Evolutionary conservation across 306 rosid species (phyloP), one percentile per base, ranked within the genome.

Genomic region (Quercus dentata): DNA sequence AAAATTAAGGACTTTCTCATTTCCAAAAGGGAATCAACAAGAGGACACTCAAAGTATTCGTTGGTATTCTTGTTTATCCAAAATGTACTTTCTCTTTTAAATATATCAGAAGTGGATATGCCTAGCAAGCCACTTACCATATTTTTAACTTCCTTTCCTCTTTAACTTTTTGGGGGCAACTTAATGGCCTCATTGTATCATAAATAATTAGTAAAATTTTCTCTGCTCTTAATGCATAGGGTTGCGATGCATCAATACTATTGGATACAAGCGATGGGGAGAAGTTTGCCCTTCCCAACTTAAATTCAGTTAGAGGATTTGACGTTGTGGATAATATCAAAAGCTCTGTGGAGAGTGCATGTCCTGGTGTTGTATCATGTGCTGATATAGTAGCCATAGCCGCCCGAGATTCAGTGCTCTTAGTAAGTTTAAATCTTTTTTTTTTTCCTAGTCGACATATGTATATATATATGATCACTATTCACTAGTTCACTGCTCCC

Each of bases 171-270:
- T 49, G 54, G 17, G 17, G 54, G 54, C 54, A 49, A 13, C 17
- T 49, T 49, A 10, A 13, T 49, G 54, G 15, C 15, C 17, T 49
- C 54, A 1, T 49, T 49, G 54, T 49, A 11, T 49, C 54, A 49
- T 12, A 49, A 49, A 49, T 49, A 49, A 49, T 49, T 49, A 1
- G 17, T 49, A 49, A 10, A 49, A 49, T 10, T 10, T 49, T 49
- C 54, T 49, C 54, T 49, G 0, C 54, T 23, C 3, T 62, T 64
- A 14, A 8, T 64, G 31, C 12, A 20, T 78, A 94, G 99, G 99
- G 99, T 38, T 94, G 99, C 76, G 99, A 94, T 78, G 99, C 80
- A 57, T 94, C 97, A 21, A 5, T 94, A 58, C 80, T 94, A 52
- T 77, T 94, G 78, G 97, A 94, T 76, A 90, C 91, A 73, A 90